Conservation (phyloP, 192 early-diverging fungal species). For the Cladochytrium replicatum region DNA sequence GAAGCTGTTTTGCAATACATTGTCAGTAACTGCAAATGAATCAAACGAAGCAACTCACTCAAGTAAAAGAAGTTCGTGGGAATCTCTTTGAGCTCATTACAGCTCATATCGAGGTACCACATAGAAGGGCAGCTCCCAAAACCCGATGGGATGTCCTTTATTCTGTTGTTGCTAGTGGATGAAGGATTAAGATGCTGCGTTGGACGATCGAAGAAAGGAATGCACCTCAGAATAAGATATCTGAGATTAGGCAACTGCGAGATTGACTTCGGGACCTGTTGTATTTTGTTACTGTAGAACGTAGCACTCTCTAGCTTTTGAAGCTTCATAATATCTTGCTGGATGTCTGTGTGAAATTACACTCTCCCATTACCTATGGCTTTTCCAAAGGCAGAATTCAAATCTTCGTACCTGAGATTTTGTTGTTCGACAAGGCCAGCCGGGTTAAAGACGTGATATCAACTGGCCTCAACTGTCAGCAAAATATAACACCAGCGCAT, state of each 20-base stretch:
- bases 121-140: conserved; percentile 27
- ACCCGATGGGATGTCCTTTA: conserved; percentile 26
- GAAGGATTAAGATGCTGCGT: neutral
- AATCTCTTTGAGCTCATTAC: conserved; percentile 26
- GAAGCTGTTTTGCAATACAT: neutral
- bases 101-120: conserved; percentile 25
- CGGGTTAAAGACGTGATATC: conserved; percentile 7
- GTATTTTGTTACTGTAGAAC: conserved; percentile 28
- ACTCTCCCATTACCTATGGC: neutral
- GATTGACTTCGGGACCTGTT: conserved; percentile 19
- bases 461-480: neutral
- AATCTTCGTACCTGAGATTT: conserved; percentile 1
- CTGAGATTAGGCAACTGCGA: conserved; percentile 2
- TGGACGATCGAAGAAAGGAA: conserved; percentile 4
- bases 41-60: conserved; percentile 17
- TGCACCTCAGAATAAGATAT: neutral
- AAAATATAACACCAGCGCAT: neutral
- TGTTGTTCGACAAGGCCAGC: conserved; percentile 20
- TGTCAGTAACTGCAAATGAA: conserved; percentile 18
- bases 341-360: neutral
- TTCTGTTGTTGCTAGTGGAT: conserved; percentile 13
- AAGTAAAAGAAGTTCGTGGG: conserved; percentile 32
- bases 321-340: conserved; percentile 15
- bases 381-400: no score
- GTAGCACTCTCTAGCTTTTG: conserved; percentile 21